phyloP scores from a whole-genome alignment of 1,284 basidiomycete species.

The Phenoliferia sp. region DNA sequence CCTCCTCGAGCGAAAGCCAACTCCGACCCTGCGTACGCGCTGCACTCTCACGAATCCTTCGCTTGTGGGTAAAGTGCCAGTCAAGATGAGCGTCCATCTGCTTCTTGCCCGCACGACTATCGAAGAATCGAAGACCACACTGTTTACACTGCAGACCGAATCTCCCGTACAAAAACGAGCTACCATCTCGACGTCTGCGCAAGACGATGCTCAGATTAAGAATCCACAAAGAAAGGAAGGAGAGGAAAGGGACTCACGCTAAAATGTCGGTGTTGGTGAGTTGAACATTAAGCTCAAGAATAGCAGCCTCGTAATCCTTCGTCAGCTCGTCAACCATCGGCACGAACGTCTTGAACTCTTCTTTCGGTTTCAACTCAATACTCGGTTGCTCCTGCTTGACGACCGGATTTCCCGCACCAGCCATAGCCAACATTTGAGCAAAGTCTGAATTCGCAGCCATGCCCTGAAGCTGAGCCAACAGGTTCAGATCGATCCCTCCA shows the following conservation, averaged over 20 bases:
- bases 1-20: constrained; percentile 83
- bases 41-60: constrained; percentile 74
- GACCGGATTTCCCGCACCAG: background rate
- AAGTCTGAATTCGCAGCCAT: background rate
- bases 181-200: constrained; percentile 40
- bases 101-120: constrained; percentile 65
- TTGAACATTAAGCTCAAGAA: constrained; percentile 19
- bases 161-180: constrained; percentile 61
- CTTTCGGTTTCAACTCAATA: background rate
- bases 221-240: background rate
- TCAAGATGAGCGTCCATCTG: constrained; percentile 86
- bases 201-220: constrained; percentile 18
- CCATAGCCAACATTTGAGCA: background rate
- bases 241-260: constrained; percentile 10
- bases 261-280: constrained; percentile 30
- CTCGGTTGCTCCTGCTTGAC: constrained; percentile 5
- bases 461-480: constrained; percentile 26
- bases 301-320: constrained; percentile 19
- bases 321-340: background rate
- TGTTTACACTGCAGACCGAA: constrained; percentile 85
- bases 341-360: background rate
- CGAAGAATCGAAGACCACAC: constrained; percentile 82
- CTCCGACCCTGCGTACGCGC: constrained; percentile 84
- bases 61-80: constrained; percentile 94
- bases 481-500: constrained; percentile 23